Conservation (phyloP, 768 basidiomycete species). For the Boletus subcaerulescens region DNA sequence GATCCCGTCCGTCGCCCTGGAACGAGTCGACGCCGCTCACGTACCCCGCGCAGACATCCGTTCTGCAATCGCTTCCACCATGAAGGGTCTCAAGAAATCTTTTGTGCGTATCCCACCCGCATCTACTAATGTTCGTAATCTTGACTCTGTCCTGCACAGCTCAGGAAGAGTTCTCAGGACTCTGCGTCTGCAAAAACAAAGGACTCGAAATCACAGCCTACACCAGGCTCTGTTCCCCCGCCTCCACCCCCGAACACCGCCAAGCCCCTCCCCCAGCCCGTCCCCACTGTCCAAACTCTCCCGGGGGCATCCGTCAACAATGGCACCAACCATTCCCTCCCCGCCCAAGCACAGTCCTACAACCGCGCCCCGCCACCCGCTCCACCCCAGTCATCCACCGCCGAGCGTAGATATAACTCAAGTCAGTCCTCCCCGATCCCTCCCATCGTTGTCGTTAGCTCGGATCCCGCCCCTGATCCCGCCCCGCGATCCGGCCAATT, state of each 20-base stretch:
- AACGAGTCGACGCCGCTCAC: constrained; percentile 12
- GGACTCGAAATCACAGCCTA: constrained; percentile 50
- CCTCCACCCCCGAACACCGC: constrained; percentile 63
- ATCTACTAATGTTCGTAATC: constrained; percentile 17
- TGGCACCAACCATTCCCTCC: constrained; percentile 39
- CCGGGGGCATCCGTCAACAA: constrained; percentile 35
- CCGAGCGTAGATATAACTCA: constrained; percentile 58
- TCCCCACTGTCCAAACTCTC: constrained; percentile 37
- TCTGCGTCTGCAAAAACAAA: constrained; percentile 65
- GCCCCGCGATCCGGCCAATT: constrained; percentile 41
- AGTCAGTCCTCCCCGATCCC: constrained; percentile 54
- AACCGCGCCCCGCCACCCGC: constrained; percentile 44
- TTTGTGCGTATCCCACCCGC: constrained; percentile 44
- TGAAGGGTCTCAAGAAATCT: constrained; percentile 87
- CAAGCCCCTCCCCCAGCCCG: constrained; percentile 60
- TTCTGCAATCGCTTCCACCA: constrained; percentile 30
- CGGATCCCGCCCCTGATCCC: constrained; percentile 55
- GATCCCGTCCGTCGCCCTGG: constrained; percentile 34
- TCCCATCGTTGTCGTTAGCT: constrained; percentile 84
- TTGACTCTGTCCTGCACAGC: constrained; percentile 39
- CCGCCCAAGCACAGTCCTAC: constrained; percentile 39
- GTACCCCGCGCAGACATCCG: constrained; percentile 1
- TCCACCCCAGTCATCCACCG: constrained; percentile 36
- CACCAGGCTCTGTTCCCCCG: constrained; percentile 43
- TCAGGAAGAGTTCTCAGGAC: constrained; percentile 69